Conservation (phyloP, 2,329 filamentous ascomycete genomes). For the Ophiostoma tasmaniense region DNA sequence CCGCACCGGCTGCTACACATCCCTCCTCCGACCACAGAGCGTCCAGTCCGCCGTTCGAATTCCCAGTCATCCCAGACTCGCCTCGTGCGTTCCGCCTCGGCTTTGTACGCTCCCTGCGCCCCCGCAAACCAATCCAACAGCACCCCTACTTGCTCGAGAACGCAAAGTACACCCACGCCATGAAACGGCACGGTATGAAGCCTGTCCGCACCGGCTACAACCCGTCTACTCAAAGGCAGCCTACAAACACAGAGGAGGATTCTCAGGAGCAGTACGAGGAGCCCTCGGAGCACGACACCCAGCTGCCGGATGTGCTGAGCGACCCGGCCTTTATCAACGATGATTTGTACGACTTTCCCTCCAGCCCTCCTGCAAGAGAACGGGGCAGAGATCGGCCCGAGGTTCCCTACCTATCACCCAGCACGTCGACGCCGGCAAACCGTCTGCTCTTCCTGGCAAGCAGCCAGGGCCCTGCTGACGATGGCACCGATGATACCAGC, state of each 20-base stretch:
- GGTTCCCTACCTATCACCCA: conserved; percentile 24
- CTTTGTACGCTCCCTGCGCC: conserved; percentile 44
- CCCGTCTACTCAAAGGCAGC: conserved; percentile 20
- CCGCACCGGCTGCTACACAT: not conserved
- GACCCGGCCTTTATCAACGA: conserved; percentile 1
- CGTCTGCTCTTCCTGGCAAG: conserved; percentile 22
- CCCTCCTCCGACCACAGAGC: not conserved
- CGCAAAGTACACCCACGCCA: conserved; percentile 43
- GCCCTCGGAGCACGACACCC: conserved; percentile 43
- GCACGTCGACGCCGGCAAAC: conserved; percentile 23
- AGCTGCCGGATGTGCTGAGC: conserved; percentile 25
- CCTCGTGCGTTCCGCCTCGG: conserved; percentile 24
- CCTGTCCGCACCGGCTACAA: conserved; percentile 37
- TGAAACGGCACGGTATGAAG: conserved; percentile 47
- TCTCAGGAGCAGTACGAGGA: conserved; percentile 42
- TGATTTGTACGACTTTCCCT: conserved; percentile 12
- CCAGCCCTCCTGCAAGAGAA: conserved; percentile 2
- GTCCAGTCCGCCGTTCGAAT: not conserved
- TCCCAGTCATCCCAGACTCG: conserved; percentile 14
- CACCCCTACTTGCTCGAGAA: conserved; percentile 51
- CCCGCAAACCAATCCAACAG: conserved; percentile 52
- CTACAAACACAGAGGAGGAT: conserved; percentile 30
- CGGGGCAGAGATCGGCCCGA: not conserved
- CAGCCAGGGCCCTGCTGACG: conserved; percentile 24
- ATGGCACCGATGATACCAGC: conserved; percentile 28